Percentiles rank a stretch among this genome's conserved stretches.
Conservation (phyloP, 2,329 filamentous ascomycete species). For the Aphanoascus verrucosus region DNA sequence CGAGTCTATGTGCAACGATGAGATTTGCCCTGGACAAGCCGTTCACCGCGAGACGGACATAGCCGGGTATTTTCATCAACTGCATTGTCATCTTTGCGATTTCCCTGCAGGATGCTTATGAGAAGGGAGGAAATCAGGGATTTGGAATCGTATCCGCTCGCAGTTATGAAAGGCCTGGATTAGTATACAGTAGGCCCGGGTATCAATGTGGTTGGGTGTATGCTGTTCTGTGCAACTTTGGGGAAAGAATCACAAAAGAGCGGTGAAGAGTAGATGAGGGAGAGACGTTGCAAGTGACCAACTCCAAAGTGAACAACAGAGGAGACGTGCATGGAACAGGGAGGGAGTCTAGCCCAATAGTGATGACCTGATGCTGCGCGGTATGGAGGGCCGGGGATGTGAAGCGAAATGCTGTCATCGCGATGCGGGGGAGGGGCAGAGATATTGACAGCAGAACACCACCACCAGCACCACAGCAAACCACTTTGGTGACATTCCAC, state of each 20-base stretch:
- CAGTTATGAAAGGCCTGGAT: not conserved
- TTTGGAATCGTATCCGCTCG: not conserved
- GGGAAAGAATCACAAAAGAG: not conserved
- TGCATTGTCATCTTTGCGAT: not conserved
- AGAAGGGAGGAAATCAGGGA: not conserved
- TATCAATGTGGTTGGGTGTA: not conserved
- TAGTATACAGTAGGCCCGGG: not conserved
- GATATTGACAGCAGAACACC: not conserved
- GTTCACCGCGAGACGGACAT: slow-evolving; percentile 7
- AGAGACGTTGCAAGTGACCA: not conserved
- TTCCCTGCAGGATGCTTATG: not conserved
- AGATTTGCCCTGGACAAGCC: not conserved
- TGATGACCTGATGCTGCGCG: not conserved
- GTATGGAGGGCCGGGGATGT: not conserved
- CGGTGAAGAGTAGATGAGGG: not conserved
- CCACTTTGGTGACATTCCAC: not conserved
- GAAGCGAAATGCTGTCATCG: not conserved
- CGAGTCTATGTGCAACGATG: not conserved
- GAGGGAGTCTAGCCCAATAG: not conserved
- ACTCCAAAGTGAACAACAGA: not conserved
- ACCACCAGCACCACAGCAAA: not conserved
- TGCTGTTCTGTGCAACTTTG: not conserved
- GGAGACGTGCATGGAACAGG: not conserved
- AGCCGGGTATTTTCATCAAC: not conserved
- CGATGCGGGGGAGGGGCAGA: not conserved